Conservation (phyloP, 2,329 filamentous ascomycete genomes). For the Penicillium sp. region DNA sequence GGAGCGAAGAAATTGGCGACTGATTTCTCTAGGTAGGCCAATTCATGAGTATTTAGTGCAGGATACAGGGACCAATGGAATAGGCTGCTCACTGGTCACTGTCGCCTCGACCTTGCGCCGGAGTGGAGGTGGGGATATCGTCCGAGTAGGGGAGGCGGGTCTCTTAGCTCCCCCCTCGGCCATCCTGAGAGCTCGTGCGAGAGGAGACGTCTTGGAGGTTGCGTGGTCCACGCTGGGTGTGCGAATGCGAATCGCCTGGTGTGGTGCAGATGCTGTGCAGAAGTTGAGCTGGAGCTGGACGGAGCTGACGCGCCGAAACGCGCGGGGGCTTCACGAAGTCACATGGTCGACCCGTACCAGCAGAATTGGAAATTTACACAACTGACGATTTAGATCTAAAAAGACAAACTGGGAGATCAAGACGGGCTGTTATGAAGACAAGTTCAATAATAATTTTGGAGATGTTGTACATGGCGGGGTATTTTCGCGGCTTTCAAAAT, state of each 20-base stretch:
- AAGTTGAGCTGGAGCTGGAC: neutral
- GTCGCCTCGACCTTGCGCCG: conserved; percentile 56
- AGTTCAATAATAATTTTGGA: too few species aligned
- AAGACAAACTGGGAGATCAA: too few species aligned
- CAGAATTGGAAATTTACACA: too few species aligned
- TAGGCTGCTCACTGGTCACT: conserved; percentile 50
- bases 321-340: conserved; percentile 38
- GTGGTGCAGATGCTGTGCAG: conserved; percentile 1
- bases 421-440: too few species aligned
- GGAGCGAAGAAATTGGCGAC: conserved; percentile 88
- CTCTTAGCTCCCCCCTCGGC: conserved; percentile 35
- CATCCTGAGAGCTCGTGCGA: conserved; percentile 25
- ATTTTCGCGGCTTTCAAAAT: neutral
- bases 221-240: too few species aligned
- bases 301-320: conserved; percentile 27
- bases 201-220: conserved; percentile 14
- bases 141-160: conserved; percentile 34
- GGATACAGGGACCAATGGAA: neutral
- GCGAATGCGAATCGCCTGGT: too few species aligned
- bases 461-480: neutral
- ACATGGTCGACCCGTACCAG: conserved; percentile 31
- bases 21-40: conserved; percentile 42
- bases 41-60: neutral
- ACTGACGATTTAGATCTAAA: too few species aligned
- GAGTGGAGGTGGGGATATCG: conserved; percentile 57